These are phyloP conservation scores for Trichoderma sp. DNA, from an alignment of 2,329 filamentous ascomycete species.

Conservation along the genomic window DNA sequence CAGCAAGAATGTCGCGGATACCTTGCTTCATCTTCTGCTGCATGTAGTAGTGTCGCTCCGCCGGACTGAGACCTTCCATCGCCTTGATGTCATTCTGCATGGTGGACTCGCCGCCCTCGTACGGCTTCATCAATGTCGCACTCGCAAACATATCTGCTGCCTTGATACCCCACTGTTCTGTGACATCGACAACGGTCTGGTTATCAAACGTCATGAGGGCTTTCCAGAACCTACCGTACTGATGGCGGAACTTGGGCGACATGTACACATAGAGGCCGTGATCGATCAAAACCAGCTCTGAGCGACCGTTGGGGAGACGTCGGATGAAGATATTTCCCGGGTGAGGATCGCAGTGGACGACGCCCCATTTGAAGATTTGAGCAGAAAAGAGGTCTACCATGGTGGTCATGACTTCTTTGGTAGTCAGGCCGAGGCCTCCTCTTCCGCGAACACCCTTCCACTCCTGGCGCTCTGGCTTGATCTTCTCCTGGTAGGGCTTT, in stretches of 20 bases:
- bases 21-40: conserved; percentile 77
- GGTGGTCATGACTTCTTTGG: conserved; percentile 89
- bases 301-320: conserved; percentile 73
- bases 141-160: conserved; percentile 89
- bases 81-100: conserved; percentile 60
- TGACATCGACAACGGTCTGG: conserved; percentile 68
- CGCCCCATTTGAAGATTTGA: conserved; percentile 96
- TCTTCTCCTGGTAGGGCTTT: conserved; percentile 53
- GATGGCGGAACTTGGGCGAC: conserved; percentile 74
- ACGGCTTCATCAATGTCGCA: conserved; percentile 85
- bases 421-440: conserved; percentile 78
- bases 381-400: conserved; percentile 97
- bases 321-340: conserved; percentile 97
- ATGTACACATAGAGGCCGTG: conserved; percentile 96
- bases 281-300: conserved; percentile 93
- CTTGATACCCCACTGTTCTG: conserved; percentile 79
- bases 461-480: conserved; percentile 77
- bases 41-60: conserved; percentile 84
- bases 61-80: conserved; percentile 55
- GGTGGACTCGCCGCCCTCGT: conserved; percentile 75
- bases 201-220: conserved; percentile 93
- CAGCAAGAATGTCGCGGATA: conserved; percentile 67
- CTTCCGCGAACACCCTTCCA: conserved; percentile 72
- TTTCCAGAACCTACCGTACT: conserved; percentile 93
- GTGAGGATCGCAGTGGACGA: conserved; percentile 94